phyloP scores from a whole-genome alignment of 371 early-diverging fungal genomes.

The Mortierella sp. region DNA sequence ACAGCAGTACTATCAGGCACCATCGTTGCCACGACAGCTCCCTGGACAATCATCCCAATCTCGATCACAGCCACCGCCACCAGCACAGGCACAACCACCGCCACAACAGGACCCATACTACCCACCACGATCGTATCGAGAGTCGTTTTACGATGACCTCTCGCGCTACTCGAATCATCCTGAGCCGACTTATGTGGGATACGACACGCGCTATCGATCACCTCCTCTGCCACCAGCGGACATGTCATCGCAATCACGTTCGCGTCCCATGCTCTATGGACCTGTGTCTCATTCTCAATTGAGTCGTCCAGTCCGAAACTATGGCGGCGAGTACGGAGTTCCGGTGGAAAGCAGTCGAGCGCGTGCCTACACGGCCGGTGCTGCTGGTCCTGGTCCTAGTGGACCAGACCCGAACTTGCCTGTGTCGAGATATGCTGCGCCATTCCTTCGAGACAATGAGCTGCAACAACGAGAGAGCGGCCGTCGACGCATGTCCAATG shows the following conservation, averaged over 20 bases:
- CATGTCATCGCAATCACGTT: neutral
- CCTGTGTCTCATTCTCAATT: neutral
- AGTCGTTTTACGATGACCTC: slow-evolving; percentile 7
- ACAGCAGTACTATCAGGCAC: neutral
- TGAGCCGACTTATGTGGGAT: neutral
- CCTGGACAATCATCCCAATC: no score
- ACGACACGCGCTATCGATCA: slow-evolving; percentile 9
- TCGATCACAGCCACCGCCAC: neutral
- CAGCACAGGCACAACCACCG: neutral
- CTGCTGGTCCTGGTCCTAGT: neutral
- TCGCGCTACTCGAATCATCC: slow-evolving; percentile 5
- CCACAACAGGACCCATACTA: neutral
- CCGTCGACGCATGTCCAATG: slow-evolving; percentile 14
- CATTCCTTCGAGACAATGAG: slow-evolving; percentile 43
- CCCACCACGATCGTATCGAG: neutral
- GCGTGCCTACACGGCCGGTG: no score
- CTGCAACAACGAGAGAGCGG: slow-evolving; percentile 36
- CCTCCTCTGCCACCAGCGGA: slow-evolving; percentile 11
- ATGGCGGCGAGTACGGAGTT: neutral
- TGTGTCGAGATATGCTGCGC: slow-evolving; percentile 48
- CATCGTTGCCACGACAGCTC: neutral
- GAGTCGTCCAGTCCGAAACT: neutral
- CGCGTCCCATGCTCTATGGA: neutral
- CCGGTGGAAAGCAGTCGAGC: no score
- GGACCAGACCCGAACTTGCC: slow-evolving; percentile 18